A percentile compares a stretch with the other conserved stretches of the same genome.
Evolutionary conservation across 176 grass and related monocot genomes (phyloP).

Genomic region (Eragrostis nindensis): DNA sequence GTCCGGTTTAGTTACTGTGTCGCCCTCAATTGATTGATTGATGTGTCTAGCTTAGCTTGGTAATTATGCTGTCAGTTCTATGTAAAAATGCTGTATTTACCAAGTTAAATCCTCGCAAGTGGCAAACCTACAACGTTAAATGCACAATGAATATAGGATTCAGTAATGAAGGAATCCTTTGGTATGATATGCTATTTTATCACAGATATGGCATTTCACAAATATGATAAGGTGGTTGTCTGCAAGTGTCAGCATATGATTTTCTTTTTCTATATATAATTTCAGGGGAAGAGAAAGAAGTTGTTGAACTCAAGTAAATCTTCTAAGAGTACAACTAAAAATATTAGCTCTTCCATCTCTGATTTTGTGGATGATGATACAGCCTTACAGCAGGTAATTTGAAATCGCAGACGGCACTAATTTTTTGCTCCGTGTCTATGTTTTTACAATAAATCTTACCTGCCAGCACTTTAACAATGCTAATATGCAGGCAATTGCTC

Average conservation of each 20-base stretch:
- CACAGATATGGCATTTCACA: not conserved
- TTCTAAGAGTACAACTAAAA: conserved; percentile 16
- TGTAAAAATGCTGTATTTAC: not conserved
- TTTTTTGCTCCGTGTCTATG: not conserved
- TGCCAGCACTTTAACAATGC: conserved; percentile 8
- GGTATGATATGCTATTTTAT: conserved; percentile 2
- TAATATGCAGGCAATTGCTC: conserved; percentile 78
- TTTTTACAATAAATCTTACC: not conserved
- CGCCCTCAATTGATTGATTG: not conserved
- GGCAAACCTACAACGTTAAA: not conserved
- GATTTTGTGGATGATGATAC: conserved; percentile 68
- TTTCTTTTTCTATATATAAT: not conserved
- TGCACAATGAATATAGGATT: not conserved
- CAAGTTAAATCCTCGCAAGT: conserved; percentile 2
- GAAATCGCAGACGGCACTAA: not conserved
- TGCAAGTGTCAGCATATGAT: not conserved
- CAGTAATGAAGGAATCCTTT: not conserved
- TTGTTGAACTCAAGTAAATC: conserved; percentile 42
- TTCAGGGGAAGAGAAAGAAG: conserved; percentile 64
- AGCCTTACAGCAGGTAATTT: conserved; percentile 67
- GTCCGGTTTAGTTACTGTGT: conserved; percentile 29
- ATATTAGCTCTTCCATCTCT: conserved; percentile 34
- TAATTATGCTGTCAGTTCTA: not conserved
- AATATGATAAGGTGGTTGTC: not conserved
- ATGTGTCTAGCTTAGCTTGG: not conserved